Base-by-base conservation (phyloP, 2,329 filamentous ascomycete species). In the Botryotinia globosa region DNA sequence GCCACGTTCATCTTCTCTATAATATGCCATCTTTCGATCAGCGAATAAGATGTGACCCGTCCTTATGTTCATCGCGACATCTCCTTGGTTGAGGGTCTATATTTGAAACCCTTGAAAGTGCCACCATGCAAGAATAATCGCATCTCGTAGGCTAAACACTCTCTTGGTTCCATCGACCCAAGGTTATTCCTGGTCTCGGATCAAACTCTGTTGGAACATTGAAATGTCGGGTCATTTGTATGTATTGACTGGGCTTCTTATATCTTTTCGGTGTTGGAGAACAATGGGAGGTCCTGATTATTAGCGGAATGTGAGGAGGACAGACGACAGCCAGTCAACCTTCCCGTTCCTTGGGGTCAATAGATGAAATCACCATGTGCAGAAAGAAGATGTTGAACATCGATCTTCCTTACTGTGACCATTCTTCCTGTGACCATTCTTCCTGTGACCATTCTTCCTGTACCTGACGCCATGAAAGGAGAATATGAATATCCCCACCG, bases 401-500 rank as follows among this genome's bases (percentile, higher is more conserved):
- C 29, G 32, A 65, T 48, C 34, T 65, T 64, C 62, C 62, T 64
- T 64, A 25, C 18, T 29, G 29, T 45, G 20, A 34, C 32, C 42
- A 64, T 45, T 45, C 34, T 42, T 42, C 37, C 59, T 12, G 10
- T 45, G n/a, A n/a, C n/a, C n/a, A n/a, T n/a, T n/a, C n/a, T n/a
- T n/a, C n/a, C 16, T 29, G n/a, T 45, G 20, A 34, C 29, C 42
- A 64, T 45, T 45, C 34, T 42, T 42, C 37, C 59, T 12, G 10
- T 45, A 16, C 44, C 44, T 32, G 3, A 42, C 39, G 22, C 44
- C 32, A 66, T 20, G 14, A 66, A 51, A 51, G 63, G 63, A 48
- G 42, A 65, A 65, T 51, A 65, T 44, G 63, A 32, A 65, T 65
- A 51, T 65, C n/a, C 61, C 39, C 22, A 64, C 61, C n/a, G n/a